A percentile compares a stretch with the other conserved stretches of the same genome.
phyloP scores from a whole-genome alignment of 2,329 filamentous ascomycete genomes.

The Sphaerulina populicola region DNA sequence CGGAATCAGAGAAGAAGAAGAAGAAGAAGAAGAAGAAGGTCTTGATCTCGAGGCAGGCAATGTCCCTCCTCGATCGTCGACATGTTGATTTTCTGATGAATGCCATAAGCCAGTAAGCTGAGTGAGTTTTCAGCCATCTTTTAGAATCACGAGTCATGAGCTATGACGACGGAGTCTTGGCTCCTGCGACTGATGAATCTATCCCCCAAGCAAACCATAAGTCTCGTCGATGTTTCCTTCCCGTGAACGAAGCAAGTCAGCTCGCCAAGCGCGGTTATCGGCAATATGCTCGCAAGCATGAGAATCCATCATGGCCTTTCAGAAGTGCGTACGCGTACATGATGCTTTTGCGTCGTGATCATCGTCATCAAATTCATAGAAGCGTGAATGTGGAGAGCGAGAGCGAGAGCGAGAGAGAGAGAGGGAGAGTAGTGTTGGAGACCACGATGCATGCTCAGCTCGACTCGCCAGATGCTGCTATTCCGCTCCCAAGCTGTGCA shows the following conservation, averaged over 20 bases:
- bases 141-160: too few relatives aligned
- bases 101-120: too few relatives aligned
- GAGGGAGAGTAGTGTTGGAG: neutral
- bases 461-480: conserved; percentile 1
- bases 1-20: too few relatives aligned
- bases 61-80: too few relatives aligned
- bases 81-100: too few relatives aligned
- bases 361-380: neutral
- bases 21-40: too few relatives aligned
- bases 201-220: neutral
- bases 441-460: conserved; percentile 3
- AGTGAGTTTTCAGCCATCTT: too few relatives aligned
- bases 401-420: too few relatives aligned
- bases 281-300: neutral
- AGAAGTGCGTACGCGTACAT: neutral
- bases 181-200: neutral
- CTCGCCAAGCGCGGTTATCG: neutral
- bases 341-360: neutral
- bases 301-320: neutral
- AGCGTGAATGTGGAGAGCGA: neutral
- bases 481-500: conserved; percentile 3
- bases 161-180: neutral
- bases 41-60: too few relatives aligned
- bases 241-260: neutral
- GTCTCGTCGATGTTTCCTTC: neutral